Percentiles rank a stretch among this genome's conserved stretches.
phyloP scores from a whole-genome alignment of 768 basidiomycete species.

The Rhizopogon vulgaris region DNA sequence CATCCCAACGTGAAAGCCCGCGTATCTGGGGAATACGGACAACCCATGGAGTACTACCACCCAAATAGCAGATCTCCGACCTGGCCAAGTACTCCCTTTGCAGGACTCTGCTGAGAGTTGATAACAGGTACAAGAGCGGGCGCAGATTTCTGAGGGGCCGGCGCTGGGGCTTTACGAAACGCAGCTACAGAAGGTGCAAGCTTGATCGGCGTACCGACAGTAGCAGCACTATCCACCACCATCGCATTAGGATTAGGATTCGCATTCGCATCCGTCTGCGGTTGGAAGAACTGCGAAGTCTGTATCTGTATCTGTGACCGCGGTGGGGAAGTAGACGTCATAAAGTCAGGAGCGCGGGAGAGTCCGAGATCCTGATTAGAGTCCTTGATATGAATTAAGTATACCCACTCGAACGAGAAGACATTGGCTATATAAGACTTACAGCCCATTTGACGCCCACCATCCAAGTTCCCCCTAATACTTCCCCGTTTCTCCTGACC shows the following conservation, averaged over 20 bases:
- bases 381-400: slow-evolving; percentile 53
- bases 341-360: slow-evolving; percentile 18
- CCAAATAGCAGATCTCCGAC: slow-evolving; percentile 79
- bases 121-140: slow-evolving; percentile 5
- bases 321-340: slow-evolving; percentile 3
- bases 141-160: slow-evolving; percentile 18
- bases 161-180: slow-evolving; percentile 47
- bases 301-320: no score
- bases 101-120: slow-evolving; percentile 29
- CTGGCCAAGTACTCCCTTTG: slow-evolving; percentile 62
- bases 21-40: not conserved
- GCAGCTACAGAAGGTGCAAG: slow-evolving; percentile 70
- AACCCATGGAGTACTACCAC: slow-evolving; percentile 45
- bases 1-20: not conserved
- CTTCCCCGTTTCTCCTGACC: slow-evolving; percentile 76
- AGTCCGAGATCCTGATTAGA: slow-evolving; percentile 40
- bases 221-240: slow-evolving; percentile 39
- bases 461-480: slow-evolving; percentile 74
- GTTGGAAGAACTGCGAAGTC: slow-evolving; percentile 6
- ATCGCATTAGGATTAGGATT: slow-evolving; percentile 37
- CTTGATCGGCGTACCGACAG: slow-evolving; percentile 65
- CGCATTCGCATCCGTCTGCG: slow-evolving; percentile 19
- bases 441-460: slow-evolving; percentile 85
- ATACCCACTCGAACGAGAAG: no score
- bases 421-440: no score